Evolutionary conservation across 2,329 filamentous ascomycete species (phyloP), one percentile per base, ranked within the genome.

Genomic region (Cordyceps cateniannulata): DNA sequence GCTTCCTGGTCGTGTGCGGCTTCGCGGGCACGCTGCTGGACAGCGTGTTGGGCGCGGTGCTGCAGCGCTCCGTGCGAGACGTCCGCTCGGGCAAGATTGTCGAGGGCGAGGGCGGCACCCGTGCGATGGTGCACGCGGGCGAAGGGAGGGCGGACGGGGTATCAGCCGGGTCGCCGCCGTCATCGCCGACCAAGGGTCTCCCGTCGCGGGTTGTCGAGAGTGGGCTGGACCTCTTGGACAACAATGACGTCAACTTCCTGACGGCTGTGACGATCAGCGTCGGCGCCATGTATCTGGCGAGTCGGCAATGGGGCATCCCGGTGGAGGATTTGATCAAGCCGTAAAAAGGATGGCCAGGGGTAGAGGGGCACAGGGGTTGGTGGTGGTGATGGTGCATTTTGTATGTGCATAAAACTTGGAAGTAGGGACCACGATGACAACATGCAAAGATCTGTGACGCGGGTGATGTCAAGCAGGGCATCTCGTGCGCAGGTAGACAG

Each of bases 241-340:
- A 99, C 73, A 99, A 99, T 73, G 89, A 90, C 59, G 92, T 99
- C 67, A 99, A 99, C 73, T 85, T 97, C 62, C 73, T 93, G 61
- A 98, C 97, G 93, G 93, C 93, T 0, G 81, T 85, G 16, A 79
- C 80, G 5, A 93, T 96, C 84, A 96, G 90, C 70, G 65, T 92
- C 20, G 84, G 87, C 5, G 89, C 87, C 5, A 96, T 98, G 85
- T 78, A 76, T 0, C 74, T 84, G 38, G 85, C 83, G 32, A 75
- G 79, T 49, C 85, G 80, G 82, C 80, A 82, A 62, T 88, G 85
- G 85, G 78, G 74, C 5, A 69, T 86, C 25, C 80, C 84, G 7
- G 68, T 85, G 16, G 67, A 73, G 59, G 77, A 70, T 75, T 73
- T 83, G 27, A 64, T 27, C 8, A 61, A 53, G 38, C 38, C 35